phyloP scores from a whole-genome alignment of 345 rosid species.

The Rhodamnia argentea region DNA sequence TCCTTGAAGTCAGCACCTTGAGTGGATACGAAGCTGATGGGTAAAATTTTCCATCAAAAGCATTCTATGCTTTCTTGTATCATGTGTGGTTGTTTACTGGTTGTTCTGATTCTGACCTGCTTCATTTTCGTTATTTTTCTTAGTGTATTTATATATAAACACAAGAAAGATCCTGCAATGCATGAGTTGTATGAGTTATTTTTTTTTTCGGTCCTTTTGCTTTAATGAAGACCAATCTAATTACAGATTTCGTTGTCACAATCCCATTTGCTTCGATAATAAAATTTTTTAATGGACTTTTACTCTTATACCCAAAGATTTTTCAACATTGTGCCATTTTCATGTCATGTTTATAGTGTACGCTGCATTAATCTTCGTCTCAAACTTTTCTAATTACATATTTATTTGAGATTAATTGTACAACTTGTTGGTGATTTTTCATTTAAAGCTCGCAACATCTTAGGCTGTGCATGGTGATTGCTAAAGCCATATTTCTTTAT shows the following conservation, averaged over 20 bases:
- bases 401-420: too few species aligned
- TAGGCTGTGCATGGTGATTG: too few species aligned
- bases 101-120: not conserved
- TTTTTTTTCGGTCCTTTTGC: too few species aligned
- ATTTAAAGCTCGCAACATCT: too few species aligned
- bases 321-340: not conserved
- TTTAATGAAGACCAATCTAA: not conserved
- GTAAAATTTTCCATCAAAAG: not conserved
- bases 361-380: fast-evolving
- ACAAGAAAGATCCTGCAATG: too few species aligned
- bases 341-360: not conserved
- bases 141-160: too few species aligned
- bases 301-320: not conserved
- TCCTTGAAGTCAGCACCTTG: not conserved
- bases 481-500: too few species aligned
- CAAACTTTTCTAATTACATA: not conserved
- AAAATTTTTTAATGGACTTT: too few species aligned
- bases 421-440: too few species aligned
- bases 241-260: too few species aligned
- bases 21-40: not conserved
- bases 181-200: too few species aligned
- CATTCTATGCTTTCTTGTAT: not conserved
- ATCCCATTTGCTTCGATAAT: not conserved
- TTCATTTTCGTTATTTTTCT: not conserved
- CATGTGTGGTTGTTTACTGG: not conserved